Evolutionary conservation across 371 early-diverging fungal species (phyloP), one percentile per base, ranked within the genome.

Genomic region (Zychaea mexicana): DNA sequence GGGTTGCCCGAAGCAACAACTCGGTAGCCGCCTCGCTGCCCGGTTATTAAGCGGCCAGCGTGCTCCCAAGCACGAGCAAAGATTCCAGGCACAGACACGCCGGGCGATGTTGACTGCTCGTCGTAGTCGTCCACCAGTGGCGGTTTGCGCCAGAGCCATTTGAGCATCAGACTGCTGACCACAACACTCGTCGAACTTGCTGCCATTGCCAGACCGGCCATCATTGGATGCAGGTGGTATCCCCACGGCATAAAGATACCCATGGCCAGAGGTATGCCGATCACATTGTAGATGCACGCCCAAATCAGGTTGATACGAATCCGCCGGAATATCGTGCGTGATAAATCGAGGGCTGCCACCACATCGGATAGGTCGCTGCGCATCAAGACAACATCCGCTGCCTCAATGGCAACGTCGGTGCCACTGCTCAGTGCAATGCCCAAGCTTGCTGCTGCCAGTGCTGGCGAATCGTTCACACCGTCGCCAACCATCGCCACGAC

Each of bases 401-500:
- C 96, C 61, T 96, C 97, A 82, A 97, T 92, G 2, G 97, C 96
- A 38, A 97, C 92, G 76, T 97, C 97, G 0, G 98, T 96, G 6
- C 97, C 97, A 10, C 91, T 90, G 46, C 92, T 88, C 10, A 99
- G 71, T 0, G 98, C 95, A 61, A 99, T 92, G 9, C 99, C 99
- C n/a, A 99, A 83, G 65, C 97, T 90, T 2, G 97, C 88, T 26
- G 90, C 91, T 0, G 94, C 96, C 45, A 99, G 75, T 4, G 98
- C 98, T 15, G 97, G 96, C 9, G 96, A 95, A 70, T 99, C 99
- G 66, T 99, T 99, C 71, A 98, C 94, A 36, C 99, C 99, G 75
- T 99, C 99, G 15, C 99, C 99, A 9, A 96, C 90, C 96, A 98
- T 95, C 15, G 95, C 97, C 9, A 98, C 95, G 0, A 83, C 71